These are phyloP conservation scores for Eleusine coracana DNA, from an alignment of 176 grass and related monocot genomes.

Conservation along the genomic window DNA sequence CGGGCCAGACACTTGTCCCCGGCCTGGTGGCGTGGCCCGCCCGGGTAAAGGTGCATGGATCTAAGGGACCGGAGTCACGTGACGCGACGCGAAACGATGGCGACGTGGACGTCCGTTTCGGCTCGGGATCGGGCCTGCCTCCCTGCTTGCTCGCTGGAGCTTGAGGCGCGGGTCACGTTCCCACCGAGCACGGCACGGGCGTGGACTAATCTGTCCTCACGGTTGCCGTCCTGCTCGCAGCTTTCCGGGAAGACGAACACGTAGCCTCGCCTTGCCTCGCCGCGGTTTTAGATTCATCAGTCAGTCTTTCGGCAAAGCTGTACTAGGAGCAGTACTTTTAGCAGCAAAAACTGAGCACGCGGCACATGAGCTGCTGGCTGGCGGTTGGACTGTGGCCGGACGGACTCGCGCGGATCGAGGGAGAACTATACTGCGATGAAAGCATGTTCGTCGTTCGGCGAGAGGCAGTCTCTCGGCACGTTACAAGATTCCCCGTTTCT, in stretches of 20 bases:
- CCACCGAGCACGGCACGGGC: background rate
- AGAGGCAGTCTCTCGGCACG: background rate
- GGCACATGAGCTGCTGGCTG: slow-evolving; percentile 30
- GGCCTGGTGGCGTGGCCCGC: background rate
- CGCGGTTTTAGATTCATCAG: background rate
- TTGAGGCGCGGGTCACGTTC: background rate
- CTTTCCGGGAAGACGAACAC: background rate
- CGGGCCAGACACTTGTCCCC: slow-evolving; percentile 1
- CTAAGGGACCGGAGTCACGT: slow-evolving; percentile 14
- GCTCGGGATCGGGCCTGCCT: background rate
- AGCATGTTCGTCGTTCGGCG: slow-evolving; percentile 26
- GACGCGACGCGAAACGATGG: background rate
- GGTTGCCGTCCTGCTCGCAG: background rate
- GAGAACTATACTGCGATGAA: background rate
- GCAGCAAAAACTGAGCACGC: background rate
- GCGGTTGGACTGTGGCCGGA: background rate
- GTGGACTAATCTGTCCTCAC: background rate
- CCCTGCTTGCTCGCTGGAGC: background rate
- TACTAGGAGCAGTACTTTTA: background rate
- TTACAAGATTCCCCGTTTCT: slow-evolving; percentile 2
- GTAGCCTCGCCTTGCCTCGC: background rate
- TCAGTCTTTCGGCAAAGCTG: background rate
- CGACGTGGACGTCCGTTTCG: slow-evolving; percentile 16
- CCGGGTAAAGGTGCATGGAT: slow-evolving; percentile 36
- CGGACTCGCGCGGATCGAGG: background rate